Conservation (phyloP, 192 early-diverging fungal species). For the Jimgerdemannia flammicorona region DNA sequence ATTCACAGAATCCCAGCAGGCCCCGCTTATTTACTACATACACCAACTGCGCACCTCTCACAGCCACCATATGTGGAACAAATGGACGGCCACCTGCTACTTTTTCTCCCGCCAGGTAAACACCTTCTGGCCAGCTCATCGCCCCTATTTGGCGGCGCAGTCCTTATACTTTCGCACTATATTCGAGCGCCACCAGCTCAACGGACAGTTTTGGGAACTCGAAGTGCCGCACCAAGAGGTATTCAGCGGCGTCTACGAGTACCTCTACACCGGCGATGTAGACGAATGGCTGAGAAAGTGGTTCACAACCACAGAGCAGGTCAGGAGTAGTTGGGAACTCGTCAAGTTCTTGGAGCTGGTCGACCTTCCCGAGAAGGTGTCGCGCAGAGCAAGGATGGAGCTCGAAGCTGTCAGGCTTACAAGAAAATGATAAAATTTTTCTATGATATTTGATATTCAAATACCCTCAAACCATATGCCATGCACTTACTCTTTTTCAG, state of each 20-base stretch:
- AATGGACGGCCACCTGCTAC: background rate
- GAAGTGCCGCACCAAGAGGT: background rate
- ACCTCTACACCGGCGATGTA: background rate
- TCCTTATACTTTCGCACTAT: background rate
- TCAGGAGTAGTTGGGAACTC: background rate
- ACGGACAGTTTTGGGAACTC: background rate
- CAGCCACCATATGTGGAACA: background rate
- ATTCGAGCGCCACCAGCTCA: background rate
- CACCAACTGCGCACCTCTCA: background rate
- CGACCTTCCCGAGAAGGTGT: background rate
- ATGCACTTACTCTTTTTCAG: too few species aligned
- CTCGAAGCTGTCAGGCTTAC: background rate
- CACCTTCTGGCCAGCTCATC: background rate
- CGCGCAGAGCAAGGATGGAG: background rate
- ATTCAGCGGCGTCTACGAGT: background rate
- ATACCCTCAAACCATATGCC: too few species aligned
- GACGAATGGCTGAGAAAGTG: background rate
- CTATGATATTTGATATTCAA: too few species aligned
- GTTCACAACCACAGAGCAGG: background rate
- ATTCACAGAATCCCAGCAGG: background rate
- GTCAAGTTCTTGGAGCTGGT: background rate
- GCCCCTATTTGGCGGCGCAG: background rate
- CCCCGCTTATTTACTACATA: background rate
- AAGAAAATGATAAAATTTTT: too few species aligned
- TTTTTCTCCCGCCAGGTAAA: background rate